Evolutionary conservation across 106 monocot genomes (phyloP).

Genomic region (Dendrobium chrysotoxum): DNA sequence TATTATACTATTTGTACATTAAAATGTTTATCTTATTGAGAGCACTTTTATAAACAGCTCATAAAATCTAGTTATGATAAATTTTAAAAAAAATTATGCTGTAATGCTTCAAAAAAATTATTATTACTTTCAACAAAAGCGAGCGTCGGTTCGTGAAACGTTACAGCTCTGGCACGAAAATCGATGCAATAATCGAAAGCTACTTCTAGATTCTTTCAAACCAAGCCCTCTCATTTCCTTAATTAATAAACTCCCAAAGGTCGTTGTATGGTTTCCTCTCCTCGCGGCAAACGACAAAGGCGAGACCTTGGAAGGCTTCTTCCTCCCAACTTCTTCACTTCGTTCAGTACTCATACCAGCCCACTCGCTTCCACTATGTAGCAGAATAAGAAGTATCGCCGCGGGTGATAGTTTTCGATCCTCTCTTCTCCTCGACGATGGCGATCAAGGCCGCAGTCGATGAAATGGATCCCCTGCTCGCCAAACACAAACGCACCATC

Average conservation of each 20-base stretch:
- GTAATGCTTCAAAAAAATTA: too few relatives aligned
- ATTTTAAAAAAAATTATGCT: too few relatives aligned
- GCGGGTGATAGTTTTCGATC: neutral
- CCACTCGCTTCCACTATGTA: neutral
- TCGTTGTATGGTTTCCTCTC: neutral
- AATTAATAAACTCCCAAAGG: neutral
- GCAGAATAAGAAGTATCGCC: neutral
- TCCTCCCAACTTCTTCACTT: slow-evolving; percentile 8
- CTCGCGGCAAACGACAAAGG: neutral
- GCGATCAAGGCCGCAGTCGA: neutral
- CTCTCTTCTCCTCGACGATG: neutral
- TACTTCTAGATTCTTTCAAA: neutral
- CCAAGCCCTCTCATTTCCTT: neutral
- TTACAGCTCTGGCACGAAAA: too few relatives aligned
- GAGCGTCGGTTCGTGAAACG: too few relatives aligned
- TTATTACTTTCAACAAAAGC: too few relatives aligned
- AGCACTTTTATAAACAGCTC: too few relatives aligned
- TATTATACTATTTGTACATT: too few relatives aligned
- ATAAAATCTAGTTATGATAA: too few relatives aligned
- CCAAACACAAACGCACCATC: neutral
- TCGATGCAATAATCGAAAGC: too few relatives aligned
- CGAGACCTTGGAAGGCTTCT: slow-evolving; percentile 1
- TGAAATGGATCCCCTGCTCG: neutral
- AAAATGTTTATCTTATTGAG: too few relatives aligned
- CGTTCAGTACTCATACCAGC: neutral